phyloP scores from a whole-genome alignment of 345 rosid species.

The Heritiera littoralis region DNA sequence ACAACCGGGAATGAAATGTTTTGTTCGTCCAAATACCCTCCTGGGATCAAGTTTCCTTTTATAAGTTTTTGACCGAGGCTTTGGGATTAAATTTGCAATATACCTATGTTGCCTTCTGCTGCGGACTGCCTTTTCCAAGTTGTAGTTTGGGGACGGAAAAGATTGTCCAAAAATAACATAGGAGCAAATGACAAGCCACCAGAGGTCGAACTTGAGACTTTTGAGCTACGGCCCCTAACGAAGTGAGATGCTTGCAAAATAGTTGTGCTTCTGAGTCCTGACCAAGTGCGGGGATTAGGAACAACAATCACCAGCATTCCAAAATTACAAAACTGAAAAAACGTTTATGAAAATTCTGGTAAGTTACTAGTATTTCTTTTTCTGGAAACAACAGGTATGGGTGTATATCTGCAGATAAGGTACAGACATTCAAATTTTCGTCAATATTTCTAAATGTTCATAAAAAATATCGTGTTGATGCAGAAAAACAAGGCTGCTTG shows the following conservation, averaged over 20 bases:
- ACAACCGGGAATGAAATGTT: not conserved
- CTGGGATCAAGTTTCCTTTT: no score
- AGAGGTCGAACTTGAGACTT: not conserved
- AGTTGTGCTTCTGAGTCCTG: not conserved
- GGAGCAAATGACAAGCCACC: not conserved
- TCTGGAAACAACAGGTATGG: not conserved
- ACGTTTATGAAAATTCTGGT: not conserved
- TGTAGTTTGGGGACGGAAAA: not conserved
- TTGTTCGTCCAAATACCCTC: not conserved
- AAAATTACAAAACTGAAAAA: not conserved
- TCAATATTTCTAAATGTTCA: not conserved
- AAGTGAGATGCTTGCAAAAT: not conserved
- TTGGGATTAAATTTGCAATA: no score
- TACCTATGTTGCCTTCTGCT: no score
- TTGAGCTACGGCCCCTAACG: not conserved
- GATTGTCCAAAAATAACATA: not conserved
- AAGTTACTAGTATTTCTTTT: not conserved
- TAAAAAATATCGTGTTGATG: not conserved
- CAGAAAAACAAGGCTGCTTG: conserved; percentile 1
- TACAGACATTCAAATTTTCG: not conserved
- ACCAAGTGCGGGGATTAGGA: not conserved
- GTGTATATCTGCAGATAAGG: not conserved
- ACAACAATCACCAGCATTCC: not conserved
- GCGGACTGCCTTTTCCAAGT: not conserved
- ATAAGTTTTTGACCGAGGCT: no score